phyloP scores from a whole-genome alignment of 2,329 filamentous ascomycete genomes.

The Aquanectria penicillioides region DNA sequence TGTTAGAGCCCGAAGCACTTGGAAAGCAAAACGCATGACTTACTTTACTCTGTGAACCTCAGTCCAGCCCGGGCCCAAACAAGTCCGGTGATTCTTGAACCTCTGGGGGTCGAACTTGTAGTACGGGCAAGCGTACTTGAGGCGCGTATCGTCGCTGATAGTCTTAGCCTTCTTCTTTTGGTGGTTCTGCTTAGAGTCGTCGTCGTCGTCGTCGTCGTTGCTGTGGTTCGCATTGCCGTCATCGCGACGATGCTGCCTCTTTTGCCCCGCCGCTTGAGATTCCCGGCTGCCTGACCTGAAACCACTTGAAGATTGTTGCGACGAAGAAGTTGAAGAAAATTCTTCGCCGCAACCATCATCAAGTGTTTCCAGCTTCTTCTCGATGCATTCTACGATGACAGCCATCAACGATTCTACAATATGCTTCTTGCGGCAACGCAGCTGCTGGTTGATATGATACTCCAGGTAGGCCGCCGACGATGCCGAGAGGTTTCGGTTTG shows the following conservation, averaged over 20 bases:
- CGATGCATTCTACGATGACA: slow-evolving; percentile 22
- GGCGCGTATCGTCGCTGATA: slow-evolving; percentile 42
- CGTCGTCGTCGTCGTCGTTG: slow-evolving; percentile 39
- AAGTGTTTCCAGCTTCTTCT: slow-evolving; percentile 24
- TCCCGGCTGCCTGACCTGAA: slow-evolving; percentile 21
- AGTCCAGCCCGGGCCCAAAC: slow-evolving; percentile 37
- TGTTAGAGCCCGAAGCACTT: too few species aligned
- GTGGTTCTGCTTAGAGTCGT: slow-evolving; percentile 43
- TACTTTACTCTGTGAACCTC: slow-evolving; percentile 39
- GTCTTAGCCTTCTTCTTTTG: slow-evolving; percentile 50
- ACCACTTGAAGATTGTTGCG: slow-evolving; percentile 33
- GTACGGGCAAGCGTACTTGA: slow-evolving; percentile 49
- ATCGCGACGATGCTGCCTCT: slow-evolving; percentile 28
- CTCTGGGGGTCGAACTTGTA: slow-evolving; percentile 46
- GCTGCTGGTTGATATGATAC: slow-evolving; percentile 19
- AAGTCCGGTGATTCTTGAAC: slow-evolving; percentile 35
- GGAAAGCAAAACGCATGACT: too few species aligned
- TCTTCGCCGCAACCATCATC: slow-evolving; percentile 28
- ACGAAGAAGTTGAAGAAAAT: background rate
- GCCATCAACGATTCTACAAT: slow-evolving; percentile 26
- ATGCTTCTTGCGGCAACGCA: slow-evolving; percentile 24
- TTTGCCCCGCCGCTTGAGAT: slow-evolving; percentile 27
- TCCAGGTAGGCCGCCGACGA: slow-evolving; percentile 26
- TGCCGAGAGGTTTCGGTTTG: slow-evolving; percentile 23
- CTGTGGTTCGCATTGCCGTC: slow-evolving; percentile 42